Percentiles rank a stretch among this genome's conserved stretches.
phyloP scores from a whole-genome alignment of 2,329 filamentous ascomycete species.

The Cladosporium austrohemisphaericum region DNA sequence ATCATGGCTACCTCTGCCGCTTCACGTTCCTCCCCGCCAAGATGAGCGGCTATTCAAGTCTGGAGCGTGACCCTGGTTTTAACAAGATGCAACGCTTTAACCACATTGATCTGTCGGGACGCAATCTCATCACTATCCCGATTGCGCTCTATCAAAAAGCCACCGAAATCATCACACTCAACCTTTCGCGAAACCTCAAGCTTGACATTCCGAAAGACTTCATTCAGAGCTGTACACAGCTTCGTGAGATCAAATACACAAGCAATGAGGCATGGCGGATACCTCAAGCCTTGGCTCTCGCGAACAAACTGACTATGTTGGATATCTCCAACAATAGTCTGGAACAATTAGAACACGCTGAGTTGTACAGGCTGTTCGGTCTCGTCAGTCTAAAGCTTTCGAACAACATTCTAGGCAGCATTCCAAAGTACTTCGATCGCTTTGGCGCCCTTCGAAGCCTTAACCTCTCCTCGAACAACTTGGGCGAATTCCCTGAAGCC shows the following conservation, averaged over 20 bases:
- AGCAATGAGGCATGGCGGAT: slow-evolving; percentile 88
- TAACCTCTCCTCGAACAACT: slow-evolving; percentile 90
- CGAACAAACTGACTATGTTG: slow-evolving; percentile 76
- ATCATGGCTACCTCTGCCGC: slow-evolving; percentile 93
- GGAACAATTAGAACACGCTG: slow-evolving; percentile 80
- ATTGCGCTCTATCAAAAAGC: slow-evolving; percentile 91
- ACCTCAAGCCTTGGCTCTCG: slow-evolving; percentile 77
- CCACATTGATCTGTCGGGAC: slow-evolving; percentile 85
- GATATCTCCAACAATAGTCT: slow-evolving; percentile 94
- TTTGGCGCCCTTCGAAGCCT: slow-evolving; percentile 77
- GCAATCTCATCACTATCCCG: slow-evolving; percentile 90
- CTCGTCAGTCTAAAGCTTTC: slow-evolving; percentile 87
- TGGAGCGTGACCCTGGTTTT: slow-evolving; percentile 74
- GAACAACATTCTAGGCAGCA: slow-evolving; percentile 78
- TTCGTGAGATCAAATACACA: slow-evolving; percentile 92
- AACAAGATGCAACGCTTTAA: slow-evolving; percentile 85
- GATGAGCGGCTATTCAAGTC: slow-evolving; percentile 70
- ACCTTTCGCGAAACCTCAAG: slow-evolving; percentile 86
- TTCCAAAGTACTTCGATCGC: slow-evolving; percentile 77
- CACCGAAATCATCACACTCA: slow-evolving; percentile 87
- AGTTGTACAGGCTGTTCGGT: slow-evolving; percentile 69
- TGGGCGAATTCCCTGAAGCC: slow-evolving; percentile 80
- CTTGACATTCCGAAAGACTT: slow-evolving; percentile 94
- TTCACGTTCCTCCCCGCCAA: slow-evolving; percentile 92
- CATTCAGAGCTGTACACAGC: slow-evolving; percentile 83